A percentile compares a stretch with the other conserved stretches of the same genome.
These are phyloP conservation scores for Pseudocercospora ulei DNA, from an alignment of 2,329 filamentous ascomycete species.

Conservation along the genomic window DNA sequence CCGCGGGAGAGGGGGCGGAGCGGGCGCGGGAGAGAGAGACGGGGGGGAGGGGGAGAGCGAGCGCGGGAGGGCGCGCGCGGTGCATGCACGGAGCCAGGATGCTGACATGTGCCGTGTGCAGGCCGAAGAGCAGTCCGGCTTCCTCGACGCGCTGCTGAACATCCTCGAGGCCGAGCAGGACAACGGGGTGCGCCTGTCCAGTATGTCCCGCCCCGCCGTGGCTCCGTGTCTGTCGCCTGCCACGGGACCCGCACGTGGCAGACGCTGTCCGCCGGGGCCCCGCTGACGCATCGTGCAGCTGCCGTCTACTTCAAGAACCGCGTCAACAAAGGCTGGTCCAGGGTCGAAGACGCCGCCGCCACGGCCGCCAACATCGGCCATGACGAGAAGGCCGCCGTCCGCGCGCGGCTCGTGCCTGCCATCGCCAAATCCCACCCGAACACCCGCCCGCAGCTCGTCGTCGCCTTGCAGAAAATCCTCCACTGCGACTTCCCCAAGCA, in stretches of 20 bases:
- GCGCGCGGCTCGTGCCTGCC: constrained; percentile 79
- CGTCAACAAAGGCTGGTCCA: constrained; percentile 83
- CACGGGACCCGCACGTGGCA: constrained; percentile 6
- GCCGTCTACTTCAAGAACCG: constrained; percentile 98
- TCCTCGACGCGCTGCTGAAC: constrained; percentile 80
- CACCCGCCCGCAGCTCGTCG: constrained; percentile 85
- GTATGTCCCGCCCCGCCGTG: constrained; percentile 45
- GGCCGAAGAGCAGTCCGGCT: constrained; percentile 84
- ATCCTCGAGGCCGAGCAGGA: constrained; percentile 85
- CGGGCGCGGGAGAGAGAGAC: background rate
- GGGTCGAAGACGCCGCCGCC: constrained; percentile 58
- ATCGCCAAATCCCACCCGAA: constrained; percentile 63
- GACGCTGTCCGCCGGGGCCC: constrained; percentile 2
- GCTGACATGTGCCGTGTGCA: constrained; percentile 35
- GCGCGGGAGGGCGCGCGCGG: background rate
- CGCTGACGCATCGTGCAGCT: constrained; percentile 46
- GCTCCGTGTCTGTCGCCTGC: constrained; percentile 12
- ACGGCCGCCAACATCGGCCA: constrained; percentile 60
- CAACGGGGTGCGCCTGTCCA: constrained; percentile 71
- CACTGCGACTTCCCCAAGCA: constrained; percentile 88
- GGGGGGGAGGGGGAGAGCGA: background rate
- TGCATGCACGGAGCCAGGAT: background rate
- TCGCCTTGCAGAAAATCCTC: constrained; percentile 89
- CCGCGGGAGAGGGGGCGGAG: background rate
- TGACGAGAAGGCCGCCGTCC: constrained; percentile 76